Conservation (phyloP, 129 eudicot species). For the Pulicaria dysenterica region DNA sequence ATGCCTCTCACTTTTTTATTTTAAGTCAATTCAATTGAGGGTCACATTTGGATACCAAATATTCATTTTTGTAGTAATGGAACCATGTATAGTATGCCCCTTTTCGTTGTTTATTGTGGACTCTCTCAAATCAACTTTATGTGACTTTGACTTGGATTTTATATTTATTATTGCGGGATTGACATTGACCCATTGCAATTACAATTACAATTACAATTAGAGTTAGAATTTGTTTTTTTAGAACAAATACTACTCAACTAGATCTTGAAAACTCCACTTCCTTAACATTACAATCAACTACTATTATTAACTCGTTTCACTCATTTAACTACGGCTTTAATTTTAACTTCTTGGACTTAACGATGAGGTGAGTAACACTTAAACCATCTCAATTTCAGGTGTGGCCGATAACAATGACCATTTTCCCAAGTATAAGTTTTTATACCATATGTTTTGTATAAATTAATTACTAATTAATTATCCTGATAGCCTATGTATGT, state of each 20-base stretch:
- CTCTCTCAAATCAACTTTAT: slow-evolving; percentile 32
- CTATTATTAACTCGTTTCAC: background rate
- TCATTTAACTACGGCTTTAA: background rate
- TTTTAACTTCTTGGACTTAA: background rate
- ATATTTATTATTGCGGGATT: slow-evolving; percentile 10
- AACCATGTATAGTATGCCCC: background rate
- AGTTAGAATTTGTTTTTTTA: background rate
- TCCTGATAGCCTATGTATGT: too few relatives aligned
- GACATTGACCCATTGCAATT: slow-evolving; percentile 27
- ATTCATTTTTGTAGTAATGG: background rate
- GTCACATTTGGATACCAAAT: slow-evolving; percentile 38
- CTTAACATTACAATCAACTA: background rate
- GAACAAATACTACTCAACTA: background rate
- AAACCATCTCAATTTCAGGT: too few relatives aligned
- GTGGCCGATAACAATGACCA: too few relatives aligned
- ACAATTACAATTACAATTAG: background rate
- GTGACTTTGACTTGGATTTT: slow-evolving; percentile 40
- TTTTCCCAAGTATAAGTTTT: too few relatives aligned
- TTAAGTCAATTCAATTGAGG: slow-evolving; percentile 44
- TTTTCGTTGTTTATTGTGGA: slow-evolving; percentile 37
- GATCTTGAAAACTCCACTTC: background rate
- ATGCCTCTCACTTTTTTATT: slow-evolving; percentile 26
- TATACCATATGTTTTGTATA: too few relatives aligned
- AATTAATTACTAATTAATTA: too few relatives aligned
- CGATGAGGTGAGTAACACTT: too few relatives aligned